phyloP scores from a whole-genome alignment of 176 grass and related monocot genomes.

The Microstegium vimineum region DNA sequence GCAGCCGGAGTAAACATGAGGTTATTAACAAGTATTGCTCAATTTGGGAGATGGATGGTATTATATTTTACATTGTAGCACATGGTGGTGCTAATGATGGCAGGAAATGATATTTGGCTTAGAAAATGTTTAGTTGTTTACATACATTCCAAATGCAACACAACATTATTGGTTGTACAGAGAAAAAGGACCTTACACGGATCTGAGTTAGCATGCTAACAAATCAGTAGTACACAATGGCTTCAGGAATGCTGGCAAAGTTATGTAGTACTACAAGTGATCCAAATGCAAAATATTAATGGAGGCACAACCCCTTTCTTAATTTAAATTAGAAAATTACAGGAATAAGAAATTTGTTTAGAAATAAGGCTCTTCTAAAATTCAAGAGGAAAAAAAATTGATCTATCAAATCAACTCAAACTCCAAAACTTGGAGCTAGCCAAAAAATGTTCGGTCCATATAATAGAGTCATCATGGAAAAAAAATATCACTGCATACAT shows the following conservation, averaged over 20 bases:
- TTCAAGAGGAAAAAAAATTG: conserved; percentile 7
- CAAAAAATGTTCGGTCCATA: not conserved
- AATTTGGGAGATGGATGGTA: not conserved
- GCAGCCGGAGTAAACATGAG: not conserved
- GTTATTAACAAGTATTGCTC: not conserved
- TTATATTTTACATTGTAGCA: not conserved
- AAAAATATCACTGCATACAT: not conserved
- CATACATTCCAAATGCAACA: not conserved
- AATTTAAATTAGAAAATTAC: not conserved
- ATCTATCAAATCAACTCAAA: not conserved
- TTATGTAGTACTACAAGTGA: conserved; percentile 2
- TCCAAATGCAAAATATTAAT: conserved; percentile 5
- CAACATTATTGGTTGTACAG: not conserved
- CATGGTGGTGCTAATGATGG: not conserved
- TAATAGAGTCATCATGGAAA: not conserved
- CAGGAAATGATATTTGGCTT: not conserved
- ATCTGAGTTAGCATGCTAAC: not conserved
- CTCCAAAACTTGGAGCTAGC: not conserved
- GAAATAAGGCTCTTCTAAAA: not conserved
- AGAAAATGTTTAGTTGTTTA: not conserved
- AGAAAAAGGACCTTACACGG: not conserved
- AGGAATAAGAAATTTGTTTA: not conserved
- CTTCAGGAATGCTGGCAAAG: not conserved
- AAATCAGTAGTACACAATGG: not conserved
- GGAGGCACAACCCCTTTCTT: not conserved